Evolutionary conservation across 345 rosid species (phyloP).

Genomic region (Conringia planisiliqua): DNA sequence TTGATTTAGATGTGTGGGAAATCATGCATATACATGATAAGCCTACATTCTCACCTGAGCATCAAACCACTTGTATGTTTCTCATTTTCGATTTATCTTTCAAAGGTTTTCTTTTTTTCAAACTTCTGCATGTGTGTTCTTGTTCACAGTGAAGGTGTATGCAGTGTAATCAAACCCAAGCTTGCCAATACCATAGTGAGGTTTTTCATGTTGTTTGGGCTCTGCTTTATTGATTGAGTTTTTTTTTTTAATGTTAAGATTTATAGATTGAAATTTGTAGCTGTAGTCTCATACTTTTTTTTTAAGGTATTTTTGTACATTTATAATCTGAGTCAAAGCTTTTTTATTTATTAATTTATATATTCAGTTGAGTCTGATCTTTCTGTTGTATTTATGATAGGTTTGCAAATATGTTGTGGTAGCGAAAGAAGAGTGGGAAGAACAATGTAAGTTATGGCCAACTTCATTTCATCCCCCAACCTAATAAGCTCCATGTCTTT

Average conservation of each 20-base stretch:
- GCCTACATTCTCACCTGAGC: conserved; percentile 44
- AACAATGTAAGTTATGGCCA: conserved; percentile 95
- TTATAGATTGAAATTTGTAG: not conserved
- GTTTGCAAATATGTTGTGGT: conserved; percentile 68
- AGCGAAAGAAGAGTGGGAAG: conserved; percentile 84
- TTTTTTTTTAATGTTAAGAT: no score
- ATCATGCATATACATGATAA: conserved; percentile 57
- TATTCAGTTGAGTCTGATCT: not conserved
- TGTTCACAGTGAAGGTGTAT: conserved; percentile 51
- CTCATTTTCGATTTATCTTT: not conserved
- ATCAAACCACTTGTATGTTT: conserved; percentile 61
- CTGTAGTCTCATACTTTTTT: not conserved
- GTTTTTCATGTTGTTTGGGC: conserved; percentile 31
- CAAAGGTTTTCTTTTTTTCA: not conserved
- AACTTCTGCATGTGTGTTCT: not conserved
- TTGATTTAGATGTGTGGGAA: conserved; percentile 33
- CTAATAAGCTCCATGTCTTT: conserved; percentile 47
- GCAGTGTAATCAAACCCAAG: conserved; percentile 69
- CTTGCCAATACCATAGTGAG: conserved; percentile 60
- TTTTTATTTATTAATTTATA: not conserved
- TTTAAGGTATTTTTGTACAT: not conserved
- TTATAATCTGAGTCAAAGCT: not conserved
- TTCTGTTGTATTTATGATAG: conserved; percentile 34
- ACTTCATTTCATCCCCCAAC: conserved; percentile 91
- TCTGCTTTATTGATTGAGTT: not conserved